Percentiles rank a stretch among this genome's conserved stretches.
Conservation (phyloP, 179 eudicot genomes). For the Amaranthus tricolor region DNA sequence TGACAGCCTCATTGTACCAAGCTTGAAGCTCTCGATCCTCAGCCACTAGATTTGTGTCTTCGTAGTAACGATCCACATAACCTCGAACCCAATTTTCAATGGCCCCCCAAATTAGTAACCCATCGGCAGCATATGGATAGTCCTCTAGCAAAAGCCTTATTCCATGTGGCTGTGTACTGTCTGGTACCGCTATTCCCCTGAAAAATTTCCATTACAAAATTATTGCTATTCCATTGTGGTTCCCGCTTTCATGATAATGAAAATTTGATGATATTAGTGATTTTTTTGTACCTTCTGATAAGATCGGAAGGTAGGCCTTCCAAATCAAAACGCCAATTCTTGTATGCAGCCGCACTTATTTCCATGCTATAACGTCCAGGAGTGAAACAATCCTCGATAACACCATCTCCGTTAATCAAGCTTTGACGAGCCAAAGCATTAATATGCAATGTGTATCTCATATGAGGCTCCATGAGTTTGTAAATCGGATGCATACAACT, state of each 20-base stretch:
- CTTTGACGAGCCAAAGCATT: constrained; percentile 80
- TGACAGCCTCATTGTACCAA: constrained; percentile 85
- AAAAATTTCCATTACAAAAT: background rate
- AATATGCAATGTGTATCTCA: constrained; percentile 81
- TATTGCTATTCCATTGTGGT: too few relatives aligned
- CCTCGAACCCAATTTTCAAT: constrained; percentile 68
- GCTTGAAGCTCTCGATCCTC: constrained; percentile 81
- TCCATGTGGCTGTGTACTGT: constrained; percentile 78
- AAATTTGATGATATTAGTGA: too few relatives aligned
- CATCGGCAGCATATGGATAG: constrained; percentile 94
- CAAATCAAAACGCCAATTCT: constrained; percentile 83
- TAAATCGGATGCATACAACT: constrained; percentile 95
- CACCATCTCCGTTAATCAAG: constrained; percentile 73
- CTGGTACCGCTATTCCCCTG: constrained; percentile 93
- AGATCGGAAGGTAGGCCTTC: constrained; percentile 92
- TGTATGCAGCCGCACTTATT: constrained; percentile 89
- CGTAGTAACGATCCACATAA: constrained; percentile 76
- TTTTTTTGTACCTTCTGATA: constrained; percentile 55
- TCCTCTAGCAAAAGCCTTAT: constrained; percentile 67
- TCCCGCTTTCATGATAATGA: too few relatives aligned
- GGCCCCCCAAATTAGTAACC: constrained; percentile 85
- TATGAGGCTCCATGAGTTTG: constrained; percentile 92
- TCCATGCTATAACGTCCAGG: constrained; percentile 94
- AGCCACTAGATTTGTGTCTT: constrained; percentile 43
- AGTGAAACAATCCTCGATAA: constrained; percentile 74